A percentile compares a stretch with the other conserved stretches of the same genome.
phyloP scores from a whole-genome alignment of 129 eudicot species.

The Ambrosia artemisiifolia region DNA sequence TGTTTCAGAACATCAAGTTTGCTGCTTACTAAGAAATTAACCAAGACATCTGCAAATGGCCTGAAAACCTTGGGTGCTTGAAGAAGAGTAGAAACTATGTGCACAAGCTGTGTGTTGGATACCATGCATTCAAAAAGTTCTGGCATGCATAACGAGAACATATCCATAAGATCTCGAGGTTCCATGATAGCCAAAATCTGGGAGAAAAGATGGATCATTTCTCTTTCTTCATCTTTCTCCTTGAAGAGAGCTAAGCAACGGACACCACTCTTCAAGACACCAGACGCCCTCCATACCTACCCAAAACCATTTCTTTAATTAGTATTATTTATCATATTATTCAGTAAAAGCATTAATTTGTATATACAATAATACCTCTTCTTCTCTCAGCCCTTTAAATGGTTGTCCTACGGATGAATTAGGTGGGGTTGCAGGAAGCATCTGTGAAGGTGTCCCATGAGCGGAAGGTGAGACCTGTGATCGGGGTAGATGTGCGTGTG shows the following conservation, averaged over 20 bases:
- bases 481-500: slow-evolving; percentile 93
- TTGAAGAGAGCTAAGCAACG: slow-evolving; percentile 88
- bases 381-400: slow-evolving; percentile 93
- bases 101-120: slow-evolving; percentile 84
- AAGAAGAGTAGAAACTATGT: slow-evolving; percentile 83
- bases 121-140: slow-evolving; percentile 99
- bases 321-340: slow-evolving; percentile 15
- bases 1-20: slow-evolving; percentile 96
- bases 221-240: slow-evolving; percentile 95
- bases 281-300: slow-evolving; percentile 95
- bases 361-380: slow-evolving; percentile 62
- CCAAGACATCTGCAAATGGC: slow-evolving; percentile 92
- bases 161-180: slow-evolving; percentile 97
- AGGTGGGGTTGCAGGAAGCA: slow-evolving; percentile 64
- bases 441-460: slow-evolving; percentile 82
- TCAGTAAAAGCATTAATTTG: neutral
- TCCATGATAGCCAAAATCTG: slow-evolving; percentile 94
- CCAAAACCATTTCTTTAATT: slow-evolving; percentile 15
- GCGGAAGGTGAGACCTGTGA: slow-evolving; percentile 88
- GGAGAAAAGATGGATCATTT: slow-evolving; percentile 87
- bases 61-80: slow-evolving; percentile 87
- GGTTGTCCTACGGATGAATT: slow-evolving; percentile 60
- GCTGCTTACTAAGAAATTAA: slow-evolving; percentile 93
- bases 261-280: slow-evolving; percentile 95
- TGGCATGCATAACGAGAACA: slow-evolving; percentile 97